These are phyloP conservation scores for Diplodia mutila DNA, from an alignment of 2,329 filamentous ascomycete species.

Conservation along the genomic window DNA sequence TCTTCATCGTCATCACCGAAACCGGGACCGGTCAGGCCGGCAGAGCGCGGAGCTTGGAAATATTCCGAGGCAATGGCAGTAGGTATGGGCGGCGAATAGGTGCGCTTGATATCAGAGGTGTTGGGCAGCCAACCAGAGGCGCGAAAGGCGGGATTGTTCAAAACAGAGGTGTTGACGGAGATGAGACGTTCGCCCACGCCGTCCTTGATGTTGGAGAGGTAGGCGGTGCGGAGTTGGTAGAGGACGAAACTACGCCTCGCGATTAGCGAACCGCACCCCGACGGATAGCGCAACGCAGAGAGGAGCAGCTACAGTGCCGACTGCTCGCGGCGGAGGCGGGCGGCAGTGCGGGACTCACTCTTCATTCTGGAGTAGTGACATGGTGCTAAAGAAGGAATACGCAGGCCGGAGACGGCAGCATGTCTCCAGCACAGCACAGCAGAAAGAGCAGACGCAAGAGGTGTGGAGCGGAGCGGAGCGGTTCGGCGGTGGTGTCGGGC, in stretches of 20 bases:
- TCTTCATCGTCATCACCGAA: conserved; percentile 74
- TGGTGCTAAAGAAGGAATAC: conserved; percentile 30
- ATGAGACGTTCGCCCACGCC: conserved; percentile 84
- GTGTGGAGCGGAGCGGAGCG: background rate
- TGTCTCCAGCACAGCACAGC: background rate
- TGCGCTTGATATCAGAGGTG: conserved; percentile 75
- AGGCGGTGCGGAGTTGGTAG: conserved; percentile 80
- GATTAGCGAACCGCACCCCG: background rate
- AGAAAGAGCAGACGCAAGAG: background rate
- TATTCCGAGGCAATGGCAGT: conserved; percentile 82
- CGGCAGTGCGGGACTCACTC: conserved; percentile 37
- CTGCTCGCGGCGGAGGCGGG: conserved; percentile 8
- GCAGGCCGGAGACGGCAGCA: background rate
- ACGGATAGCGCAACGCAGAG: background rate
- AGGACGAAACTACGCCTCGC: conserved; percentile 69
- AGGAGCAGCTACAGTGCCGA: background rate
- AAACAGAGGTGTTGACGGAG: conserved; percentile 75
- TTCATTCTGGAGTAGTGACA: conserved; percentile 52
- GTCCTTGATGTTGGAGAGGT: conserved; percentile 78
- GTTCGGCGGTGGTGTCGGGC: conserved; percentile 1
- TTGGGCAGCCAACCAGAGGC: conserved; percentile 79
- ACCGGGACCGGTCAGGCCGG: conserved; percentile 58
- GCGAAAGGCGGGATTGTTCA: conserved; percentile 82
- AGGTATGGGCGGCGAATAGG: conserved; percentile 83
- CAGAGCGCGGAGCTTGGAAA: conserved; percentile 70